Evolutionary conservation across 345 rosid species (phyloP).

Genomic region (Laguncularia racemosa): DNA sequence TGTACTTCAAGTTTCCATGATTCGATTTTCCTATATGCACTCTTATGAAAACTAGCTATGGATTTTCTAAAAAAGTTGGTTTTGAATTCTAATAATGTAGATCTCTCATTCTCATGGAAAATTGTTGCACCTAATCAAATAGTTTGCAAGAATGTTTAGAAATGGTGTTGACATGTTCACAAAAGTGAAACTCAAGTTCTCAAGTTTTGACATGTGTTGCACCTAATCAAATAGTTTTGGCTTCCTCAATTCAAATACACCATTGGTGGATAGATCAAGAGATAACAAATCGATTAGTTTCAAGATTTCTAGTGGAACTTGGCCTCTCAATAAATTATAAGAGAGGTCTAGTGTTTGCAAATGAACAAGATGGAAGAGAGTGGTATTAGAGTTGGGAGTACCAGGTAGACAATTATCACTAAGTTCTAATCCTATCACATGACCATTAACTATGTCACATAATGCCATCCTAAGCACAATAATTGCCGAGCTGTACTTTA

Average conservation of each 20-base stretch:
- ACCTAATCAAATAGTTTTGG: background rate
- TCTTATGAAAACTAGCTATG: too few species aligned
- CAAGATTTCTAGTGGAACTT: constrained; percentile 12
- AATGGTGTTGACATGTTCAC: constrained; percentile 4
- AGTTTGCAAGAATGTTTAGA: background rate
- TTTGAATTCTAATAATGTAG: too few species aligned
- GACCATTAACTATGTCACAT: constrained; percentile 11
- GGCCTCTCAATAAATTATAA: constrained; percentile 6
- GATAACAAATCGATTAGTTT: constrained; percentile 8
- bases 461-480: constrained; percentile 9
- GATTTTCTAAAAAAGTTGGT: too few species aligned
- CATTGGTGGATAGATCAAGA: constrained; percentile 16
- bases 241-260: constrained; percentile 1
- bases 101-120: too few species aligned
- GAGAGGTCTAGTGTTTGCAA: constrained; percentile 17
- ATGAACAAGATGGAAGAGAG: constrained; percentile 15
- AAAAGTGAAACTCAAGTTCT: constrained; percentile 5
- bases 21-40: background rate
- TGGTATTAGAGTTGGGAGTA: constrained; percentile 11
- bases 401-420: constrained; percentile 12
- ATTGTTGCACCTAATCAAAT: too few species aligned
- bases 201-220: constrained; percentile 8
- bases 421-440: constrained; percentile 14
- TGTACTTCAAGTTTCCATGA: constrained; percentile 1
- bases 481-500: background rate